phyloP scores from a whole-genome alignment of 257 asterid genomes.

The Salvia splendens region DNA sequence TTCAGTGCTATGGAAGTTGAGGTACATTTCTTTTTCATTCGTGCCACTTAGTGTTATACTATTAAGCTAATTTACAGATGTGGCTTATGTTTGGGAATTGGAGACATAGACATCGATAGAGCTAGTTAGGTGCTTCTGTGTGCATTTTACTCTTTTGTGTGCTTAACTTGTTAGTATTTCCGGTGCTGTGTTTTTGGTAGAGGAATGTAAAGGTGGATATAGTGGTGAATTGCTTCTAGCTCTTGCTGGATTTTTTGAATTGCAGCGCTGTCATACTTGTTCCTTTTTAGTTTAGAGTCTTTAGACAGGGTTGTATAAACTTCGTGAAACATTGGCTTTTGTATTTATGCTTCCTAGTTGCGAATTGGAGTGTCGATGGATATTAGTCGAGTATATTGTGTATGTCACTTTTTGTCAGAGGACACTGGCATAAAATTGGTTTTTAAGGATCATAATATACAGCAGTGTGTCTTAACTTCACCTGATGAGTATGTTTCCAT shows the following conservation, averaged over 20 bases:
- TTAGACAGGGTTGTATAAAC: neutral
- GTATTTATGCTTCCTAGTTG: neutral
- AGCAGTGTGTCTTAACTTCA: no score
- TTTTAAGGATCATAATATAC: no score
- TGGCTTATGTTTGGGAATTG: conserved; percentile 9
- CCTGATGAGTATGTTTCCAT: neutral
- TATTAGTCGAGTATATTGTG: conserved; percentile 4
- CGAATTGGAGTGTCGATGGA: conserved; percentile 4
- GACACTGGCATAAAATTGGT: no score
- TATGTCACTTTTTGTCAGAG: neutral
- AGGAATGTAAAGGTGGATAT: no score
- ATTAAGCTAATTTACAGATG: conserved; percentile 1
- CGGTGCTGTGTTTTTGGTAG: no score
- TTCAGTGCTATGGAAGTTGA: conserved; percentile 98
- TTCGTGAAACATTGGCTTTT: neutral
- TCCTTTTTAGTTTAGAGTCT: neutral
- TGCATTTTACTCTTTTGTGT: neutral
- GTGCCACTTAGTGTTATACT: neutral
- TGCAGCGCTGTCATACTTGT: neutral
- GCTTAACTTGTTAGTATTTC: neutral
- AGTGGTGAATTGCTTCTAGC: neutral
- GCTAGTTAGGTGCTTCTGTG: neutral
- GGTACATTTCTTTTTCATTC: conserved; percentile 42
- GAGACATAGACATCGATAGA: neutral
- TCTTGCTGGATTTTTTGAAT: neutral